Base-by-base conservation (phyloP, 495 filamentous ascomycete genomes). In the Podospora didyma region DNA sequence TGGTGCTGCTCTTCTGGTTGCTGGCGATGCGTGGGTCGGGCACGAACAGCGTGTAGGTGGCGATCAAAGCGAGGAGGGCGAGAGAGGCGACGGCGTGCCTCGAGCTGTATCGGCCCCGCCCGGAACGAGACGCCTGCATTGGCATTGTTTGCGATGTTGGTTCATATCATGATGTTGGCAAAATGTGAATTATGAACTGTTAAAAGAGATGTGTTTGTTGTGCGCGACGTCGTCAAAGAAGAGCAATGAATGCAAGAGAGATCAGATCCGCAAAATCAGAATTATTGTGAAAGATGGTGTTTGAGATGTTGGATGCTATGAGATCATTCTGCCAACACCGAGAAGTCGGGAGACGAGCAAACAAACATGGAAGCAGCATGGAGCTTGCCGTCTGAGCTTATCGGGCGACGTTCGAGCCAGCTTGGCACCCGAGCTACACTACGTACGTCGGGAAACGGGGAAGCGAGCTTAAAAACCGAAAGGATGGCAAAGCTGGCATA, bases 51-150 rank as follows among this genome's bases (percentile, higher is more conserved):
- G 72, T 62, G 37, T 66, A 73, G 7, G 69, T 59, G 17, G 70
- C 61, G 51, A 79, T 60, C 17, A 73, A 44, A 41, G 63, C 65
- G 49, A 79, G 48, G 47, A 78, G 53, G 17, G 73, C 44, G 16
- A 69, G 46, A 0, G 67, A 69, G 4, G 66, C 63, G 49, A 75
- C 69, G 23, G 73, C 73, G 1, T 75, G 75, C 44, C 73, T 68
- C 46, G 62, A 64, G 64, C 64, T 73, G 57, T 54, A 65, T 37
- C 60, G 66, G 42, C 54, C 45, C 54, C 60, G 54, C 44, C 50
- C 46, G 9, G 45, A 49, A 49, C 53, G 59, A 56, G 37, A 37
- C 5, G 52, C 49, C 41, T 45, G 50, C 67, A 69, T 69, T 23
- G 52, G 9, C 39, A 28, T 23, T 14, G 49, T 55, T 34, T 22